Conservation (phyloP, 768 basidiomycete species). For the Hypsizygus marmoreus region DNA sequence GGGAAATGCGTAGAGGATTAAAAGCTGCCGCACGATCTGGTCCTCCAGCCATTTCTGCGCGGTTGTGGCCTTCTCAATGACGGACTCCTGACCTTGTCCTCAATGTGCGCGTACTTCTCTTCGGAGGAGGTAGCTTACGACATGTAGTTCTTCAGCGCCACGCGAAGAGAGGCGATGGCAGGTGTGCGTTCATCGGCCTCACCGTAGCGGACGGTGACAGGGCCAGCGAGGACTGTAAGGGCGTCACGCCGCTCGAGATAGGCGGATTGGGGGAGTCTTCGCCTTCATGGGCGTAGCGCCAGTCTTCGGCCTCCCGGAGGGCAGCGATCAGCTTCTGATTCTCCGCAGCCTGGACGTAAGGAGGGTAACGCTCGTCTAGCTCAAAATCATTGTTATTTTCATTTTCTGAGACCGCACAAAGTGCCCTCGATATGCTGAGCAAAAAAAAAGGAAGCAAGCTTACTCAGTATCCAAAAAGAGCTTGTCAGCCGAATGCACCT, state of each 20-base stretch:
- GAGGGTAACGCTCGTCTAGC: slow-evolving; percentile 83
- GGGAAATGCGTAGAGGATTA: too few species aligned
- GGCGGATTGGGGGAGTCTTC: slow-evolving; percentile 94
- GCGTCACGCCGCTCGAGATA: slow-evolving; percentile 83
- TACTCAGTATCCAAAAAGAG: slow-evolving; percentile 97
- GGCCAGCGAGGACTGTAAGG: slow-evolving; percentile 86
- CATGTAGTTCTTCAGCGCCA: slow-evolving; percentile 86
- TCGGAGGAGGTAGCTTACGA: slow-evolving; percentile 79
- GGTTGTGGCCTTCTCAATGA: slow-evolving; percentile 89
- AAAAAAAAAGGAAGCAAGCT: slow-evolving; percentile 23
- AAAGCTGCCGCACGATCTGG: slow-evolving; percentile 81
- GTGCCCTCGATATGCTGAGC: slow-evolving; percentile 1
- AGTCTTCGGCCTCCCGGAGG: slow-evolving; percentile 85
- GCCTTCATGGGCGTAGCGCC: slow-evolving; percentile 96
- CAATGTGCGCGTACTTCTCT: slow-evolving; percentile 88
- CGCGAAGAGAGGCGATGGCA: slow-evolving; percentile 75
- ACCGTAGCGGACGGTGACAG: slow-evolving; percentile 78
- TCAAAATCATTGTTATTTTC: slow-evolving; percentile 94
- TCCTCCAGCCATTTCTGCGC: slow-evolving; percentile 97
- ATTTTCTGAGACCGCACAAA: slow-evolving; percentile 92
- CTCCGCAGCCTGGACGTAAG: slow-evolving; percentile 74
- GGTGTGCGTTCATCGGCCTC: slow-evolving; percentile 82
- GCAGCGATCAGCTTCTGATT: slow-evolving; percentile 73
- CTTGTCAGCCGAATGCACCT: slow-evolving; percentile 91
- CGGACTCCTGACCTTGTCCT: slow-evolving; percentile 80